A percentile compares a stretch with the other conserved stretches of the same genome.
phyloP scores from a whole-genome alignment of 768 basidiomycete genomes.

The Lactarius quietus region DNA sequence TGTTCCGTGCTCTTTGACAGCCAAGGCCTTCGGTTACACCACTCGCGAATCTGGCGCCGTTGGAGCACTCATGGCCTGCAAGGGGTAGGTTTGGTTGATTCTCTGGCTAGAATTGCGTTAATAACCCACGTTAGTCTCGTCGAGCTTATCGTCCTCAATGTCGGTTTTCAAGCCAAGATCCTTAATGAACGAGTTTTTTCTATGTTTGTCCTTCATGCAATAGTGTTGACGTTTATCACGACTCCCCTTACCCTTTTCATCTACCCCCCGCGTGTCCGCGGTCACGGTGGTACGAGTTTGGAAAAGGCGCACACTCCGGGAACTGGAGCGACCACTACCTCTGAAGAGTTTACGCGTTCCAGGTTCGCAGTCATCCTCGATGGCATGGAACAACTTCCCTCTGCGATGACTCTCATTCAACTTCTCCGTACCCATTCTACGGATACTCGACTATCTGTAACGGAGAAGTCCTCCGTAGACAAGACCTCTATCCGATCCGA shows the following conservation, averaged over 20 bases:
- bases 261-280: conserved; percentile 62
- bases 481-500: background rate
- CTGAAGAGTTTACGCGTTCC: conserved; percentile 44
- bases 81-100: conserved; percentile 54
- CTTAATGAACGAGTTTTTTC: conserved; percentile 69
- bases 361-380: conserved; percentile 75
- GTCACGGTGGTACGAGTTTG: conserved; percentile 30
- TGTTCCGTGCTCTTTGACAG: conserved; percentile 57
- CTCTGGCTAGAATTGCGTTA: background rate
- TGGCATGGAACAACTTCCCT: conserved; percentile 74
- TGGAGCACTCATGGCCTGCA: conserved; percentile 86
- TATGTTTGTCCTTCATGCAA: conserved; percentile 82
- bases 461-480: conserved; percentile 10
- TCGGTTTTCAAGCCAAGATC: conserved; percentile 68
- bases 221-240: conserved; percentile 77
- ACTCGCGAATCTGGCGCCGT: conserved; percentile 79
- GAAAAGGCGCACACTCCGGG: conserved; percentile 21
- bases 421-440: conserved; percentile 48
- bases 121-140: conserved; percentile 48
- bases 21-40: conserved; percentile 59
- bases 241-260: conserved; percentile 77
- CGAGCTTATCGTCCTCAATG: conserved; percentile 89
- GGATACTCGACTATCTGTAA: background rate
- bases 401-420: conserved; percentile 77
- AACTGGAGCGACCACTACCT: background rate